Evolutionary conservation across 139 green algal species (phyloP), one percentile per base, ranked within the genome.

Genomic region (Tetradesmus obliquus): DNA sequence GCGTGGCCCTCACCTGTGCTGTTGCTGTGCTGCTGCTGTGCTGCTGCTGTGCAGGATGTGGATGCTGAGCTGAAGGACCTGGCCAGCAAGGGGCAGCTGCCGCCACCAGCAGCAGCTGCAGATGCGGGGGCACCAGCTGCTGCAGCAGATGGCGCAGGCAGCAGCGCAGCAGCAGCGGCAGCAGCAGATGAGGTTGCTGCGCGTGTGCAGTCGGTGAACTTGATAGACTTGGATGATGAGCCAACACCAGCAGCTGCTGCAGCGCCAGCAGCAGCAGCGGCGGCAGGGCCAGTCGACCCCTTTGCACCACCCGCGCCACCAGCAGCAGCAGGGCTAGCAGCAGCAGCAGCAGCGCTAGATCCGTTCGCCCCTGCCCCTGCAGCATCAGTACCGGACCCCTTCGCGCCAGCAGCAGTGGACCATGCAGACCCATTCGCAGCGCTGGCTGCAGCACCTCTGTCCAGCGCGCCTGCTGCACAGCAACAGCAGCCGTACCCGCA

Each of bases 141-240:
- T 32, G 80, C 22, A 51, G 86, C n/a, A 7, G 86, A 5, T n/a
- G 69, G 13, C 13, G n/a, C 15, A 51, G n/a, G 22, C 86, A 90
- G 55, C 69, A 84, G 69, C 13, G 71, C 71, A 9, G 69, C 72
- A 74, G 84, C 19, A 19, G 84, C 55, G 54, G 69, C 86, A 19
- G 86, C 86, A 3, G 53, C 82, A 12, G 60, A 71, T 71, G 60
- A 71, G 7, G 60, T 15, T 71, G 60, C 82, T 53, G 82, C n/a
- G 2, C 60, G 62, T 32, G 24, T 88, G 60, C n/a, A 87, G 88
- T 82, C 55, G 3, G 32, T 88, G 12, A 92, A 92, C 66, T 57
- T 92, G 24, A 92, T 92, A 32, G 89, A 92, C 60, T 51, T 92
- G 66, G 89, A 92, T 71, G 89, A 92, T 45, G 60, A 83, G 24